These are phyloP conservation scores for Cytospora chrysosperma DNA, from an alignment of 2,329 filamentous ascomycete genomes.

Conservation along the genomic window DNA sequence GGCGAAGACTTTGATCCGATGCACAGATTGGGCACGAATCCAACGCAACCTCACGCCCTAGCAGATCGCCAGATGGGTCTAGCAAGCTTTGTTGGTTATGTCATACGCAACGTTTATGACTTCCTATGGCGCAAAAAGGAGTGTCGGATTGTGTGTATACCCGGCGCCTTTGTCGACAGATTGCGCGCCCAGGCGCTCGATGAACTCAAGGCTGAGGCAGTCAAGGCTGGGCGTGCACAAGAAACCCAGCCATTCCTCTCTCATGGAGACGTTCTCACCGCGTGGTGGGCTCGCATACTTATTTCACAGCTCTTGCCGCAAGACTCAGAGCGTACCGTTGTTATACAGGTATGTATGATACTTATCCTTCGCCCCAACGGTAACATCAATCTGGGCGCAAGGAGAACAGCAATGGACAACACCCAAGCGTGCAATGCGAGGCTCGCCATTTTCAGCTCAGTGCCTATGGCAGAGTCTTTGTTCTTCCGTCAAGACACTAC, in stretches of 20 bases:
- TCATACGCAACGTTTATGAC: conserved; percentile 26
- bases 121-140: background rate
- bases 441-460: no score
- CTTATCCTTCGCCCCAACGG: no score
- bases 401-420: no score
- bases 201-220: background rate
- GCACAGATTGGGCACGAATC: conserved; percentile 25
- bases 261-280: background rate
- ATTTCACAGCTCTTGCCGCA: background rate
- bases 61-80: conserved; percentile 26
- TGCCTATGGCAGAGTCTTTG: no score
- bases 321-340: background rate
- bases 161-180: conserved; percentile 5
- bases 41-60: conserved; percentile 30
- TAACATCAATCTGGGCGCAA: no score
- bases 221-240: background rate
- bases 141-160: conserved; percentile 1
- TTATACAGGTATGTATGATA: background rate
- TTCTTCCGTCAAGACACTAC: no score
- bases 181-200: background rate
- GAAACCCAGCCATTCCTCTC: background rate
- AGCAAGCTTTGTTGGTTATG: conserved; percentile 30
- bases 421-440: no score
- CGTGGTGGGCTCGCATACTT: background rate
- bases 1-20: conserved; percentile 33